phyloP scores from a whole-genome alignment of 208 protist species.

The Strigomonas galati region DNA sequence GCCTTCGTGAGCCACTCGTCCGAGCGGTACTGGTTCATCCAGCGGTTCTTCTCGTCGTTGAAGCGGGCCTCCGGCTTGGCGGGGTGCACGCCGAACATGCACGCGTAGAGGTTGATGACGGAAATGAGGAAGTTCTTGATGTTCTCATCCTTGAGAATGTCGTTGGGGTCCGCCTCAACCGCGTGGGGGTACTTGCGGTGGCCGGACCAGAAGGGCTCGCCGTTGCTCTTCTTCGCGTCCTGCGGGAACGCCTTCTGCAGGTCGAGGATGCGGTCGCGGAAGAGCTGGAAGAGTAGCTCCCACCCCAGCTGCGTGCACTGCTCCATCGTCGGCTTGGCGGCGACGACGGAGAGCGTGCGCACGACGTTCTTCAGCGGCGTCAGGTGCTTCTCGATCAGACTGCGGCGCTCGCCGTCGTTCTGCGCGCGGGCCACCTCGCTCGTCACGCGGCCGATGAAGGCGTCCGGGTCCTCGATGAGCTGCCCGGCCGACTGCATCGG shows the following conservation, averaged over 20 bases:
- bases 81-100: conserved; percentile 84
- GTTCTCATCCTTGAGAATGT: conserved; percentile 31
- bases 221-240: conserved; percentile 93
- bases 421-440: conserved; percentile 54
- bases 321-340: conserved; percentile 63
- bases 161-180: conserved; percentile 22
- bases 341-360: conserved; percentile 49
- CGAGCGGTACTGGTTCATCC: conserved; percentile 79
- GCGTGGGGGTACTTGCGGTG: conserved; percentile 82
- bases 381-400: conserved; percentile 78
- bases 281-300: conserved; percentile 94
- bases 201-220: conserved; percentile 91
- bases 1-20: conserved; percentile 50
- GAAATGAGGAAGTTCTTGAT: conserved; percentile 71
- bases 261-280: conserved; percentile 95
- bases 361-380: conserved; percentile 46
- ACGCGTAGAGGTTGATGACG: conserved; percentile 76
- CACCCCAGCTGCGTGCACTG: conserved; percentile 96
- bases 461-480: conserved; percentile 73
- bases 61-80: conserved; percentile 76
- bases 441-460: conserved; percentile 62
- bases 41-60: conserved; percentile 79
- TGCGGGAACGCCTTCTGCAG: conserved; percentile 97
- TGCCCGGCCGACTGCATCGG: conserved; percentile 73
- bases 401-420: conserved; percentile 69